phyloP scores from a whole-genome alignment of 2,329 filamentous ascomycete species.

The Aureobasidium sp. region DNA sequence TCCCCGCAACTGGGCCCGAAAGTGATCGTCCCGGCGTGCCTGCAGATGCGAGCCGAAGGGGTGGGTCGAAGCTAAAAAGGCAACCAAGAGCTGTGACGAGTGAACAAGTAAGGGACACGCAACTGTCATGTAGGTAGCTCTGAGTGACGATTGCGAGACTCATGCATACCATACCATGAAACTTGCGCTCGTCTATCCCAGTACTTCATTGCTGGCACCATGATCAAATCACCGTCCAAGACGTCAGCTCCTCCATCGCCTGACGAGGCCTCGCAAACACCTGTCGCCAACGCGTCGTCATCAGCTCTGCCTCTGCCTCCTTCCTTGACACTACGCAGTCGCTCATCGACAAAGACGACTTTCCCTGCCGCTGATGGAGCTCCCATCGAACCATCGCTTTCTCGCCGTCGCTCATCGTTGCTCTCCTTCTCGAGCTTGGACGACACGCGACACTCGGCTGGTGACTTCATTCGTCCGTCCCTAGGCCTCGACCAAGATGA shows the following conservation, averaged over 20 bases:
- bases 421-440: conserved; percentile 69
- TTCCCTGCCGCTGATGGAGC: not conserved
- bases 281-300: conserved; percentile 6
- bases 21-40: not conserved
- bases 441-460: conserved; percentile 59
- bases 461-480: conserved; percentile 58
- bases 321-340: not conserved
- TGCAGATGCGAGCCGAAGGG: conserved; percentile 1
- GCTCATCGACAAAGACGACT: conserved; percentile 4
- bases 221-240: not conserved
- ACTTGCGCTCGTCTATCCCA: not conserved
- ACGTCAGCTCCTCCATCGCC: conserved; percentile 7
- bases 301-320: conserved; percentile 14
- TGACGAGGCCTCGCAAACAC: not conserved
- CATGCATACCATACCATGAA: not conserved
- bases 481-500: conserved; percentile 20
- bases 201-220: not conserved
- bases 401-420: conserved; percentile 63
- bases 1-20: not conserved
- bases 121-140: not conserved
- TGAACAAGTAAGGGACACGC: not conserved
- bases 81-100: not conserved
- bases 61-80: not conserved
- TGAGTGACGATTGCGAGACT: not conserved
- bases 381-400: conserved; percentile 22